Conservation (phyloP, 164 flowering plant genomes). For the Akebia trifoliata region DNA sequence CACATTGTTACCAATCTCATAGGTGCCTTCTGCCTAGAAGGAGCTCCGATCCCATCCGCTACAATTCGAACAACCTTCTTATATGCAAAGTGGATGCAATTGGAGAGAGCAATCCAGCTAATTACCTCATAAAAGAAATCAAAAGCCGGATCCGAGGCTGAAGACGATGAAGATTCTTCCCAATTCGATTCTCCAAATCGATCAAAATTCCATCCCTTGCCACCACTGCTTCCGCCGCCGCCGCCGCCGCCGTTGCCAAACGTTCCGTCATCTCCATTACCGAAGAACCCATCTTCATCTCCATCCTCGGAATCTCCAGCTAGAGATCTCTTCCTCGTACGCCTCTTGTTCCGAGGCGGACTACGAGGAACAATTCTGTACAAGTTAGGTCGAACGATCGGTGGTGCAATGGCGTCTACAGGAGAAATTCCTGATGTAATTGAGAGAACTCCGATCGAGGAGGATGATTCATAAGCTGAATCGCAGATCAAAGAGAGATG, state of each 20-base stretch:
- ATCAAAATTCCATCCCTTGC: conserved; percentile 54
- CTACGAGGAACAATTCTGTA: conserved; percentile 29
- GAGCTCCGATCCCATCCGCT: conserved; percentile 31
- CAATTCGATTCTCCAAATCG: conserved; percentile 41
- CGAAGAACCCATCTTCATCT: conserved; percentile 30
- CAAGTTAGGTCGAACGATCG: conserved; percentile 29
- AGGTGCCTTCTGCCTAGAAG: conserved; percentile 47
- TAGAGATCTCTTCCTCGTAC: conserved; percentile 32
- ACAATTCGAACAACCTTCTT: conserved; percentile 49
- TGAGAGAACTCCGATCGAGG: conserved; percentile 21
- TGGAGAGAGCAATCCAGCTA: conserved; percentile 70
- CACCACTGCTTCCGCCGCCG: conserved; percentile 37
- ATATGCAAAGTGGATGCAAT: conserved; percentile 76
- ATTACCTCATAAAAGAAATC: conserved; percentile 78
- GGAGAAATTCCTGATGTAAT: conserved; percentile 39
- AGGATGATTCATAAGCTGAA: conserved; percentile 3
- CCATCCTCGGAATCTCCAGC: conserved; percentile 30
- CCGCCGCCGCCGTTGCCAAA: conserved; percentile 33
- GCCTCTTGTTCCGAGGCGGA: conserved; percentile 29
- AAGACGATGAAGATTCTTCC: conserved; percentile 42
- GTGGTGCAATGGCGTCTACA: conserved; percentile 45
- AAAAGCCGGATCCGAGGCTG: conserved; percentile 53
- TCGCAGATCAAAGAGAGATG: conserved; percentile 8
- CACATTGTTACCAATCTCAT: conserved; percentile 11
- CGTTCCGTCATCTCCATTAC: conserved; percentile 33